Conservation (phyloP, 2,329 filamentous ascomycete genomes). For the Fusarium miscanthi region DNA sequence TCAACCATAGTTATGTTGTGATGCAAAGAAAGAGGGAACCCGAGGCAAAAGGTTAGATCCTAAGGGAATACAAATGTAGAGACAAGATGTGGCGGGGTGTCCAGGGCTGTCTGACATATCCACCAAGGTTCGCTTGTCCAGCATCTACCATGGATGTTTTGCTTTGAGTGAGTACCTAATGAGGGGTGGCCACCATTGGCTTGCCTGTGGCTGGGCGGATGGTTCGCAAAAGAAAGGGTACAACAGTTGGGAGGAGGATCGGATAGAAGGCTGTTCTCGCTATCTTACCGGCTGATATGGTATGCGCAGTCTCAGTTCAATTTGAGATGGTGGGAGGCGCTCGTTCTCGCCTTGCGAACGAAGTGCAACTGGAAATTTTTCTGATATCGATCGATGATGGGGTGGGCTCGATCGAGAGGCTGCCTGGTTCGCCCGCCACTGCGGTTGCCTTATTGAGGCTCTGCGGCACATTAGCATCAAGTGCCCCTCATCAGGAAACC, state of each 20-base stretch:
- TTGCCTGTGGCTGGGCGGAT: background rate
- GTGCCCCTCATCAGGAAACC: background rate
- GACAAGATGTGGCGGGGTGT: background rate
- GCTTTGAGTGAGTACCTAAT: background rate
- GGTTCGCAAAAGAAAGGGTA: background rate
- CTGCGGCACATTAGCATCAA: conserved; percentile 1
- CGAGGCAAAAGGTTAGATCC: background rate
- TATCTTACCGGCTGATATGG: background rate
- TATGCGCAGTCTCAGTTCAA: background rate
- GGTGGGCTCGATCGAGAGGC: background rate
- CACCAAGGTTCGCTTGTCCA: background rate
- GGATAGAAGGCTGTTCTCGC: background rate
- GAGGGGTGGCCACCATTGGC: background rate
- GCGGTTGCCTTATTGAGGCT: conserved; percentile 7
- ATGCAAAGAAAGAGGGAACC: background rate
- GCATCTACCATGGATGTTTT: background rate
- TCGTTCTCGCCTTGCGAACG: background rate
- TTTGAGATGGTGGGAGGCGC: background rate
- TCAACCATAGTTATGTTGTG: conserved; percentile 2
- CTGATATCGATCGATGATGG: background rate
- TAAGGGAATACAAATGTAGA: background rate
- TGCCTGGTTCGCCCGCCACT: conserved; percentile 8
- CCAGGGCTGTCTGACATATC: background rate
- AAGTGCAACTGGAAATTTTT: background rate
- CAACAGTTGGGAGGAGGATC: background rate